Evolutionary conservation across 768 basidiomycete species (phyloP), one percentile per base, ranked within the genome.

Genomic region (Pleurotus djamor): DNA sequence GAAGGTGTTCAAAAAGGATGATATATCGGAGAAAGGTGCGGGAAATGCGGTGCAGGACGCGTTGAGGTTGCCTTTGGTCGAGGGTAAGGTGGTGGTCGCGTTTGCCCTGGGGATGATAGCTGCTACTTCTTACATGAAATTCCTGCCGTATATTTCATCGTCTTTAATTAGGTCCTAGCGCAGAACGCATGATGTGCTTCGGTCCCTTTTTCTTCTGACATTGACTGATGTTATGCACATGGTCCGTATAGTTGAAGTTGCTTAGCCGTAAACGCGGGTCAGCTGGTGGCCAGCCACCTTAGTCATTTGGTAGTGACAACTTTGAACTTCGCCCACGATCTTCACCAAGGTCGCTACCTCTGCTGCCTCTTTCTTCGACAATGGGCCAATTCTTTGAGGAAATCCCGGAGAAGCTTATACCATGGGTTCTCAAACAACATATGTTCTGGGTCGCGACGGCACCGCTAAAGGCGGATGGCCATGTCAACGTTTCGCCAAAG

Each of bases 401-500:
- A 49, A 84, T 89, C 7, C 83, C 87, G 0, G 72, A 75, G 5
- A 74, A 79, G 57, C 72, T 83, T 17, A 65, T 82, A 21, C 71
- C 76, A 56, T 90, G 86, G 87, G 80, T 89, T 8, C 61, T 72
- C 21, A 74, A 80, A 59, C 88, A 90, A 68, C 78, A 88, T 56
- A 74, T 89, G 60, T 90, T 89, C 68, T 90, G 86, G 83, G 87
- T 91, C 9, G 87, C 85, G 0, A 82, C 85, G 1, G 84, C 86
- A 0, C 87, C 88, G 10, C 79, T 89, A 16, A 73, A 71, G 7
- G 67, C 66, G 0, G 77, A 82, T 9, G 88, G 86, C 0, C 84
- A 86, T 52, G 78, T 91, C 48, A 90, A 90, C 63, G 68, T 90
- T 28, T 88, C 86, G 0, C 87, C 88, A 0, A 90, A 90, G 64